Base-by-base conservation (phyloP, 2,329 filamentous ascomycete genomes). In the Curvularia hawaiiensis region DNA sequence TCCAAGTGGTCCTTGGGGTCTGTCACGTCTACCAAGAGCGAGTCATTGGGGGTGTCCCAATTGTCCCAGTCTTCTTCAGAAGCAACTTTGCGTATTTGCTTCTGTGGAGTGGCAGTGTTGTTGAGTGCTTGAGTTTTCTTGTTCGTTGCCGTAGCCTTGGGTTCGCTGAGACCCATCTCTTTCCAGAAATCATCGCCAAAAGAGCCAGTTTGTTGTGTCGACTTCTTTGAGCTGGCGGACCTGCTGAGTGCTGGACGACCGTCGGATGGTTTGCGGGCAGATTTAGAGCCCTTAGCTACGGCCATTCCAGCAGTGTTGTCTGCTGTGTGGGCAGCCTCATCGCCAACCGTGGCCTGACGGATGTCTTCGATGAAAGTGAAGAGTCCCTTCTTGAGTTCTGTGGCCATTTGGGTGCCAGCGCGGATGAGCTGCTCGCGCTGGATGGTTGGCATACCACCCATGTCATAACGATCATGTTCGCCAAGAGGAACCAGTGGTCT, bases 321-420 rank as follows among this genome's bases (percentile, higher is more conserved):
- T 20, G 57, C 46, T 16, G 59, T 62, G 33, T 78, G 79, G 41
- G 86, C 88, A 59, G 88, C 91, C 79, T 99, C 95, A 53, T 99
- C 95, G 24, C 95, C 95, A 7, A 99, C 92, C 0, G 95, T 97
- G 14, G 94, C 96, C 77, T 98, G 95, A 64, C 93, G 85, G 47
- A 99, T 87, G 72, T 99, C 95, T 74, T 98, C 95, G 58, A 97
- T 87, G 77, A 99, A 99, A 1, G 91, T 97, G 87, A 90, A 93
- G 48, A 99, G 79, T 2, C 95, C 94, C 50, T 95, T 87, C 73
- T 89, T 91, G 75, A 99, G 88, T 77, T 97, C 95, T 58, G 91
- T 90, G 16, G 93, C 90, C 76, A 97, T 88, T 75, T 95, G 91
- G 72, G 92, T 92, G 58, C 81, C 75, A 8, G 76, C 76, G 54